Base-by-base conservation (phyloP, 371 early-diverging fungal genomes). In the Mortierella sp. region DNA sequence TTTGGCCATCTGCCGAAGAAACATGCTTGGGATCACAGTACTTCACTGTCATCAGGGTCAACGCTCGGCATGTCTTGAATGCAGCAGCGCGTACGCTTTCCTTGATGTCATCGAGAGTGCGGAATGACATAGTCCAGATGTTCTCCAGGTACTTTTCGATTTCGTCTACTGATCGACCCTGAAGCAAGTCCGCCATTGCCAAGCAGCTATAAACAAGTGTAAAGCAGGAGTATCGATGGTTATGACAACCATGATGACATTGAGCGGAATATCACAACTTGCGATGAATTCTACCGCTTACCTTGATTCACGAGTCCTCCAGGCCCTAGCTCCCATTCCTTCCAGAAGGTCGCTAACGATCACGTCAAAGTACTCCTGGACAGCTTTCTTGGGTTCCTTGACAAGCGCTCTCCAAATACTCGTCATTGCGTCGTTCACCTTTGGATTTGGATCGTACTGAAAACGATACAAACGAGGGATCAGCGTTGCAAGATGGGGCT, bases 101-200 rank as follows among this genome's bases (percentile, higher is more conserved):
- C 68, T 96, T 96, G 68, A 97, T 95, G 59, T 97, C 98, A 69
- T 97, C 98, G 54, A 97, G 68, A 13, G 91, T 90, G 27, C 95
- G 81, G 85, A 97, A 96, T 24, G 88, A 85, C 93, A 95, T 94
- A 28, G 80, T 84, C 98, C 98, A 97, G 19, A 94, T 72, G 3
- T 83, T 80, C 57, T 94, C 91, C 43, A 95, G 61, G 54, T 92
- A 90, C 0, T 90, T 88, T 59, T 92, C 87, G 4, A 94, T 81
- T 57, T 91, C 88, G 27, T 79, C 83, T 17, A 91, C 72, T 37
- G 86, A 83, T 10, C 90, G 83, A 0, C 94, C 92, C 37, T 88
- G 86, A 1, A 94, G 81, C n/a, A 95, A 65, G 63, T 94, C 94
- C 0, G 90, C 86, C 29, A 96, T 83, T 12, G 94, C 94, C 34